Percentiles rank a stretch among this genome's conserved stretches.
Evolutionary conservation across 139 green algal genomes (phyloP).

Genomic region (Micromonas pusilla): DNA sequence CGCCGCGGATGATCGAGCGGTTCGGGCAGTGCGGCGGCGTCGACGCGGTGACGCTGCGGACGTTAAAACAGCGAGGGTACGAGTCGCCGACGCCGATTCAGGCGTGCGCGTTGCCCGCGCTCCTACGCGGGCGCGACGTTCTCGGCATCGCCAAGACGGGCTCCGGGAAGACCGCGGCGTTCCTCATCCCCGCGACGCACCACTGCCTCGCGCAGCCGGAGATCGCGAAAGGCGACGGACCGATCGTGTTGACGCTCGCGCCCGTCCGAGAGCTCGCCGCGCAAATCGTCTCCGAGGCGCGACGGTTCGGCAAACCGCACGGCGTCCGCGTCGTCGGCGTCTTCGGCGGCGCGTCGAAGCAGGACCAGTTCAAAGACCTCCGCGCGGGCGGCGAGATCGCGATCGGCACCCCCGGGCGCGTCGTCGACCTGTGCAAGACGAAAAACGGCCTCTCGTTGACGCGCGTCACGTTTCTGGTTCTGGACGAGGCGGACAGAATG

Average conservation of each 20-base stretch:
- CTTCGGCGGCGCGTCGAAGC: conserved; percentile 87
- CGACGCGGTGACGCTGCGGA: background rate
- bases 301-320: conserved; percentile 44
- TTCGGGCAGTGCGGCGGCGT: conserved; percentile 1
- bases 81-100: conserved; percentile 24
- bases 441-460: conserved; percentile 43
- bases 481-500: conserved; percentile 98
- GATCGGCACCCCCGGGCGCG: conserved; percentile 76
- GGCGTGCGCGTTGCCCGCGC: conserved; percentile 57
- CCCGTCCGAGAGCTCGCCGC: conserved; percentile 86
- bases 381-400: conserved; percentile 69
- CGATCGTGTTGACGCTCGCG: conserved; percentile 75
- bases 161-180: conserved; percentile 78
- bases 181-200: conserved; percentile 75
- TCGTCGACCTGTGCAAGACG: conserved; percentile 51
- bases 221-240: conserved; percentile 67
- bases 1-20: background rate
- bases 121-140: conserved; percentile 56
- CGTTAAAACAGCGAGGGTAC: conserved; percentile 5
- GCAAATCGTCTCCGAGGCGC: conserved; percentile 69
- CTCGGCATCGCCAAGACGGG: conserved; percentile 79
- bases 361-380: conserved; percentile 88
- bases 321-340: conserved; percentile 40
- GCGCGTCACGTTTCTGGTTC: conserved; percentile 77
- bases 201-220: conserved; percentile 47